A percentile compares a stretch with the other conserved stretches of the same genome.
Evolutionary conservation across 495 filamentous ascomycete genomes (phyloP).

Genomic region (Neurospora discreta): DNA sequence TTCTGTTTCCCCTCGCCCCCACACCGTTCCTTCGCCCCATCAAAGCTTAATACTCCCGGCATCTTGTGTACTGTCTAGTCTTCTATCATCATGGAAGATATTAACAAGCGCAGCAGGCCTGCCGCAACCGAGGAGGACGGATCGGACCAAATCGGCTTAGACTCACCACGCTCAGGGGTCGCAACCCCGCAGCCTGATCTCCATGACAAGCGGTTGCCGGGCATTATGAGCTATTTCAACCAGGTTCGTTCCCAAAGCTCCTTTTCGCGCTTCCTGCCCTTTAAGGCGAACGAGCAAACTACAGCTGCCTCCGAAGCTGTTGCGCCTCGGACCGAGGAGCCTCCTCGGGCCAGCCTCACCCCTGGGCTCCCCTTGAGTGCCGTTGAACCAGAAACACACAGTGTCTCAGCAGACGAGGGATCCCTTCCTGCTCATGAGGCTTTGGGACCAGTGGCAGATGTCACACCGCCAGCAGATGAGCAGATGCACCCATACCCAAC

Average conservation of each 20-base stretch:
- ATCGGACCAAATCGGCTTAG: slow-evolving; percentile 68
- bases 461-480: slow-evolving; percentile 21
- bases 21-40: slow-evolving; percentile 4
- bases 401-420: slow-evolving; percentile 26
- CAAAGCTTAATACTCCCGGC: neutral
- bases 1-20: slow-evolving; percentile 15
- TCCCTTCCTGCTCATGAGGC: slow-evolving; percentile 43
- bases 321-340: slow-evolving; percentile 24
- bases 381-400: slow-evolving; percentile 10
- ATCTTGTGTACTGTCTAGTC: slow-evolving; percentile 1
- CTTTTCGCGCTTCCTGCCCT: slow-evolving; percentile 29
- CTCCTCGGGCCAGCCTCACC: slow-evolving; percentile 18
- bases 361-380: slow-evolving; percentile 13
- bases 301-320: slow-evolving; percentile 24
- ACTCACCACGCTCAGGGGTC: slow-evolving; percentile 73
- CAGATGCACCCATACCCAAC: slow-evolving; percentile 41
- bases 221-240: slow-evolving; percentile 88
- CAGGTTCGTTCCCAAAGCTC: slow-evolving; percentile 74
- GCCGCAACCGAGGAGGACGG: slow-evolving; percentile 52
- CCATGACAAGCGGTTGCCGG: slow-evolving; percentile 79
- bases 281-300: slow-evolving; percentile 25
- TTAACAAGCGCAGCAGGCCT: slow-evolving; percentile 39
- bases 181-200: slow-evolving; percentile 82
- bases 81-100: slow-evolving; percentile 21
- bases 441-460: slow-evolving; percentile 23